These are phyloP conservation scores for Neurospora tetraspora DNA, from an alignment of 495 filamentous ascomycete species.

Conservation along the genomic window DNA sequence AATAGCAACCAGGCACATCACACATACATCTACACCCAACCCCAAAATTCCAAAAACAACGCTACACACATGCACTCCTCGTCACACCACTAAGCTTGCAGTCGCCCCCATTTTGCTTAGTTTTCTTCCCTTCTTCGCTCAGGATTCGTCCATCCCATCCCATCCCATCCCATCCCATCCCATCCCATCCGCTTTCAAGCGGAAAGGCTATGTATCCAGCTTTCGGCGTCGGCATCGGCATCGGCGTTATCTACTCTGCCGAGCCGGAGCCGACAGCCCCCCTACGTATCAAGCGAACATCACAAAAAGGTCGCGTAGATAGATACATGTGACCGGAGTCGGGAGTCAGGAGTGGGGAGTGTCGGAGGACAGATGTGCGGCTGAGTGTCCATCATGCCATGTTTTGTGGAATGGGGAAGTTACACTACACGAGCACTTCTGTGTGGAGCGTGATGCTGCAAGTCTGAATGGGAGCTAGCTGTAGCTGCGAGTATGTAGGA, in stretches of 20 bases:
- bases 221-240: neutral
- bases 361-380: neutral
- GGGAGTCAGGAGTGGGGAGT: neutral
- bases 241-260: neutral
- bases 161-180: neutral
- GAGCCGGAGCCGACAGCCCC: neutral
- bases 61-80: neutral
- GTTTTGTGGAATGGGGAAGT: neutral
- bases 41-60: neutral
- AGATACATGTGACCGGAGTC: neutral
- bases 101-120: neutral
- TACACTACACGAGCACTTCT: too few species aligned
- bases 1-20: neutral
- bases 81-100: neutral
- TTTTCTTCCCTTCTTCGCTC: neutral
- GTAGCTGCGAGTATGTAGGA: too few species aligned
- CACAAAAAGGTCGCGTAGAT: too few species aligned
- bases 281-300: neutral
- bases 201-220: neutral
- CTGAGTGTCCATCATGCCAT: neutral
- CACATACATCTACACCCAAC: neutral
- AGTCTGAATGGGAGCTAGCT: too few species aligned
- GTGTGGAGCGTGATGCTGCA: too few species aligned
- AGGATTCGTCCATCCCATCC: neutral
- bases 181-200: neutral